Base-by-base conservation (phyloP, 305 asterid genomes). In the Fraxinus latifolia region DNA sequence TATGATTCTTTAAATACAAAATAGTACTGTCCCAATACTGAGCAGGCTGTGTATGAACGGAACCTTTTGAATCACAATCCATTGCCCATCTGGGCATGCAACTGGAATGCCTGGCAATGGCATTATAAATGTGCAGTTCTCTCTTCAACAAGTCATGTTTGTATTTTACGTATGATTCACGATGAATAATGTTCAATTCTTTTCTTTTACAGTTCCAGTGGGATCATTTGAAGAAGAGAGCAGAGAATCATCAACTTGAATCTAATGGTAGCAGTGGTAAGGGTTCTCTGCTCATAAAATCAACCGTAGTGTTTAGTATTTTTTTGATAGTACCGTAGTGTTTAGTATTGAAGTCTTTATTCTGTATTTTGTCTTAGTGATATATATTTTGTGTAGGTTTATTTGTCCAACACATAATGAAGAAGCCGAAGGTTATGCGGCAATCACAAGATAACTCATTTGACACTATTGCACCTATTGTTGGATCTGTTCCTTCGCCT, bases 251-350 rank as follows among this genome's bases (percentile, higher is more conserved):
- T 86, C 97, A 90, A 76, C 81, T 91, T 80, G 98, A 96, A 83
- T 88, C 96, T 34, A 93, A 96, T 86, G 94, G 97, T 77, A 86
- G 88, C 89, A 89, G 87, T 60, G 94, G 97, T 96, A 92, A 84
- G 78, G 58, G 75, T 81, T 87, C 78, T 74, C 39, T 77, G 71
- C 25, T 19, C 21, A 70, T 77, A 62, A 47, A 80, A 47, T 76
- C 81, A 65, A 80, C 79, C 39, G 58, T 47, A 71, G 32, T 77
- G 12, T 82, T 55, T 83, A 71, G 55, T 68, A 42, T 72, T 32
- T 27, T 27, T 27, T 27, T 27, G 29, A 27, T 27, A 27, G 29
- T 27, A 80, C 79, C 39, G 58, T 47, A 71, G 32, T 77, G 15
- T 82, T 55, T 84, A 71, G 55, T 68, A 42, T 72, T 32, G 37